These are phyloP conservation scores for Pyrenula massariospora DNA, from an alignment of 495 filamentous ascomycete species.

Conservation along the genomic window DNA sequence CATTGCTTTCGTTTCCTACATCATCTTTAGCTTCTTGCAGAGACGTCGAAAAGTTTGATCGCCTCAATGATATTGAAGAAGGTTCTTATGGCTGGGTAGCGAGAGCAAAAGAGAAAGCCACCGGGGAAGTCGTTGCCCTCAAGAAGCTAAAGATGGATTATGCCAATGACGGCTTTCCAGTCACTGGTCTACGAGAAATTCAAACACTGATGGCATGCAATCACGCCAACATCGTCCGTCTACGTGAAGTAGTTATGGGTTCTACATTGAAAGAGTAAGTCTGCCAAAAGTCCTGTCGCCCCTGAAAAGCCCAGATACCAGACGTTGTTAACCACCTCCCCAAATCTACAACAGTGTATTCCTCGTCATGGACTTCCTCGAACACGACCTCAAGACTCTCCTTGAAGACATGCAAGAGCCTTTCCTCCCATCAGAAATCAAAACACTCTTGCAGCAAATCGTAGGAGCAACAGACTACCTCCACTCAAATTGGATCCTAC, in stretches of 20 bases:
- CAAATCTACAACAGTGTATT: constrained; percentile 51
- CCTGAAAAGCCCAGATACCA: constrained; percentile 19
- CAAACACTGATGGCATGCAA: constrained; percentile 50
- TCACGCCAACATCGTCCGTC: constrained; percentile 66
- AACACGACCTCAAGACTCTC: constrained; percentile 93
- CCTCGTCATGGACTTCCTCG: constrained; percentile 95
- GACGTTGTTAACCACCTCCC: constrained; percentile 7
- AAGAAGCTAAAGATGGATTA: constrained; percentile 92
- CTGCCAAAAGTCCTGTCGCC: constrained; percentile 1
- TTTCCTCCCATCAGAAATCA: constrained; percentile 86
- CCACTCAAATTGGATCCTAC: constrained; percentile 84
- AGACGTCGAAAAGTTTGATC: constrained; percentile 81
- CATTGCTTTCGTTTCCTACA: constrained; percentile 59
- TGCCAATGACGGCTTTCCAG: constrained; percentile 73
- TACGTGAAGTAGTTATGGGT: constrained; percentile 81
- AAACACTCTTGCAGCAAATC: constrained; percentile 79
- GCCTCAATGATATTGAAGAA: constrained; percentile 93
- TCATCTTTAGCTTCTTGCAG: constrained; percentile 62
- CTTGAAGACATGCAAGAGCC: constrained; percentile 90
- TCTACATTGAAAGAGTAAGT: constrained; percentile 66
- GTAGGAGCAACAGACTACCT: constrained; percentile 73
- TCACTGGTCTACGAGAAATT: constrained; percentile 88
- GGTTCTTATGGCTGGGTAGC: constrained; percentile 94
- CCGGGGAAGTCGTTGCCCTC: constrained; percentile 80
- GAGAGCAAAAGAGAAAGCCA: constrained; percentile 64